These are phyloP conservation scores for Phytophthora capsici DNA, from an alignment of 352 stramenopile species.

Conservation along the genomic window DNA sequence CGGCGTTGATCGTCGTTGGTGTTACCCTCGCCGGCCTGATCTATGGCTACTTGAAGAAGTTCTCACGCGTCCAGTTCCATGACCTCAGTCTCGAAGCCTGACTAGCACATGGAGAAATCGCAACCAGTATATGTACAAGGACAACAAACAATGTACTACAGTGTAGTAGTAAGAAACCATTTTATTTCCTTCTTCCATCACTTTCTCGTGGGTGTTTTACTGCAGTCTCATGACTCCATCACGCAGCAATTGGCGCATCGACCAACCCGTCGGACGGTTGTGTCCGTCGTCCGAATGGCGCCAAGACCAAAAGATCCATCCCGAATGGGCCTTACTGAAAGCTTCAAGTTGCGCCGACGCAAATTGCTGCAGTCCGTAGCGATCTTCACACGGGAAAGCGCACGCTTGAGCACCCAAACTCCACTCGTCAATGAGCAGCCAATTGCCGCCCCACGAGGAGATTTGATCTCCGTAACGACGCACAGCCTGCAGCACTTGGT, in stretches of 20 bases:
- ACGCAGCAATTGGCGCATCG: conserved; percentile 77
- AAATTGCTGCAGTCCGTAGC: conserved; percentile 51
- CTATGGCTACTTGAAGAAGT: conserved; percentile 53
- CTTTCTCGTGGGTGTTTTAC: background rate
- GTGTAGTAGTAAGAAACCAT: conserved; percentile 10
- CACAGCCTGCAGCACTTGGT: conserved; percentile 69
- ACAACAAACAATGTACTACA: no score
- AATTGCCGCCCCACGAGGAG: conserved; percentile 67
- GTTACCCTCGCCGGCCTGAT: conserved; percentile 44
- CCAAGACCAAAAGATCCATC: conserved; percentile 91
- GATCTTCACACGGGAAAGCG: conserved; percentile 64
- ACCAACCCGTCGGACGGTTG: conserved; percentile 68
- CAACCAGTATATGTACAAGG: conserved; percentile 13
- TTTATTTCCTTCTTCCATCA: background rate
- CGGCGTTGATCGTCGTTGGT: conserved; percentile 45
- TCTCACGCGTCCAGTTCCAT: conserved; percentile 50
- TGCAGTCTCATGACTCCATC: conserved; percentile 61
- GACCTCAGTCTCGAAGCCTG: conserved; percentile 30
- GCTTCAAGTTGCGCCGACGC: conserved; percentile 63
- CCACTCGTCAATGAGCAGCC: conserved; percentile 87
- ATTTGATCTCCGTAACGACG: conserved; percentile 63
- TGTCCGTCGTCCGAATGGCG: conserved; percentile 74
- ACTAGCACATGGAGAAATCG: conserved; percentile 1
- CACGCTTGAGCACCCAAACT: conserved; percentile 67
- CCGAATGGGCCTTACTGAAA: conserved; percentile 66